A percentile compares a stretch with the other conserved stretches of the same genome.
These are phyloP conservation scores for Carex arenaria DNA, from an alignment of 202 grass and related monocot species.

Conservation along the genomic window DNA sequence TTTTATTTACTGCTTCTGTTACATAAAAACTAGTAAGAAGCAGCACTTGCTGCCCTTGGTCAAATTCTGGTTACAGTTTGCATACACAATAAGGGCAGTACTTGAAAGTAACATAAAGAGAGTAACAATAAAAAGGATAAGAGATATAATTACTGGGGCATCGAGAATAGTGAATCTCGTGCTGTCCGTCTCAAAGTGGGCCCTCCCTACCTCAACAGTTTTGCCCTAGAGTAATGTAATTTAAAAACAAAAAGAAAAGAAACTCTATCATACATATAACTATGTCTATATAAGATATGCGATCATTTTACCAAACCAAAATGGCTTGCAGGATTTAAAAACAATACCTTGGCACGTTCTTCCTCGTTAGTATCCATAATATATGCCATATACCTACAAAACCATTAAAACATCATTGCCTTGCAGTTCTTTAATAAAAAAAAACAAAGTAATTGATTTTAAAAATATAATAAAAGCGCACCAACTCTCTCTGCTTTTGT, in stretches of 20 bases:
- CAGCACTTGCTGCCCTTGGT: neutral
- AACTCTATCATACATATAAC: neutral
- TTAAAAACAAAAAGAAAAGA: slow-evolving; percentile 9
- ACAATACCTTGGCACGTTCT: slow-evolving; percentile 71
- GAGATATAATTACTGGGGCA: slow-evolving; percentile 72
- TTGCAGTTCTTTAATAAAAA: slow-evolving; percentile 10
- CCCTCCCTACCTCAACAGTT: slow-evolving; percentile 98
- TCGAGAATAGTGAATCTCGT: slow-evolving; percentile 98
- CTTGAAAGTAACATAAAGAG: neutral
- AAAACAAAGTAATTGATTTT: neutral
- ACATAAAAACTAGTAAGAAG: neutral
- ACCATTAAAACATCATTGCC: slow-evolving; percentile 14
- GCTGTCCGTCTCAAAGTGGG: slow-evolving; percentile 90
- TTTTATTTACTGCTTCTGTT: neutral
- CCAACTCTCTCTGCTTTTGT: slow-evolving; percentile 98
- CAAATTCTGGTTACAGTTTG: neutral
- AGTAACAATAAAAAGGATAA: slow-evolving; percentile 15
- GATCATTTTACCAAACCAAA: slow-evolving; percentile 13
- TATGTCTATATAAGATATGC: neutral
- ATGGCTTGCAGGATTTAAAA: neutral
- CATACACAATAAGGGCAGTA: neutral
- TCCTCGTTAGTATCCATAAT: slow-evolving; percentile 99
- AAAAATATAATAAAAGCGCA: slow-evolving; percentile 26
- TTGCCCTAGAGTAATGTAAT: slow-evolving; percentile 53
- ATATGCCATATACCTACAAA: slow-evolving; percentile 95